A percentile compares a stretch with the other conserved stretches of the same genome.
These are phyloP conservation scores for Vigna unguiculata DNA, from an alignment of 306 rosid genomes.

Conservation along the genomic window DNA sequence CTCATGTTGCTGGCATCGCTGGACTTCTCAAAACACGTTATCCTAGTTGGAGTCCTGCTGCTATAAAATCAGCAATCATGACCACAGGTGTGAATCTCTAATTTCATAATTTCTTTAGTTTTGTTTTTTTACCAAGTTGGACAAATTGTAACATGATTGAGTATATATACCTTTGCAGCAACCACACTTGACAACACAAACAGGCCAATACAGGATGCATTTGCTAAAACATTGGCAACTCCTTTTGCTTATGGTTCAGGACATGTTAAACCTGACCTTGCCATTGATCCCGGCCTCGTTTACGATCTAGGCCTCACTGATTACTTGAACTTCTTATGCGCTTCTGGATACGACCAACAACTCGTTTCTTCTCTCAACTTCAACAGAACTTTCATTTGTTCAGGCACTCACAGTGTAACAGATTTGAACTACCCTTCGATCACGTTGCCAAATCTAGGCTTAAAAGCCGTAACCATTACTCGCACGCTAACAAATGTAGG, in stretches of 20 bases:
- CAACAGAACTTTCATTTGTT: slow-evolving; percentile 25
- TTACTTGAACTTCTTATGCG: slow-evolving; percentile 34
- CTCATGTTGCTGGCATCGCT: slow-evolving; percentile 43
- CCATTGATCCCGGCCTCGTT: neutral
- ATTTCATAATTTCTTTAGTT: too few relatives aligned
- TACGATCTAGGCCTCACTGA: neutral
- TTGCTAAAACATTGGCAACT: neutral
- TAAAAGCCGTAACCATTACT: neutral
- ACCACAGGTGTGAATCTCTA: slow-evolving; percentile 14
- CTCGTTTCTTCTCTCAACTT: slow-evolving; percentile 28
- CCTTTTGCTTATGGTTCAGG: slow-evolving; percentile 13
- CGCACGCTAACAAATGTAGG: slow-evolving; percentile 46
- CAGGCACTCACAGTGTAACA: neutral
- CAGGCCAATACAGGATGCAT: neutral
- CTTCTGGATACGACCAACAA: slow-evolving; percentile 38
- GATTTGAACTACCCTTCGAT: slow-evolving; percentile 51
- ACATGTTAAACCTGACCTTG: neutral
- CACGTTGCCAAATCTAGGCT: slow-evolving; percentile 37
- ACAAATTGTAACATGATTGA: too few relatives aligned
- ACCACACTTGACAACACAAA: slow-evolving; percentile 1
- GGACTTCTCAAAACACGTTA: slow-evolving; percentile 42
- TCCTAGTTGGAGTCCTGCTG: slow-evolving; percentile 42
- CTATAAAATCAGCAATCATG: slow-evolving; percentile 47
- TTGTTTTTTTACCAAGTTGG: too few relatives aligned
- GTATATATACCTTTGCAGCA: neutral